phyloP scores from a whole-genome alignment of 148 eudicot species.

The Vaccinium vitisidaea region DNA sequence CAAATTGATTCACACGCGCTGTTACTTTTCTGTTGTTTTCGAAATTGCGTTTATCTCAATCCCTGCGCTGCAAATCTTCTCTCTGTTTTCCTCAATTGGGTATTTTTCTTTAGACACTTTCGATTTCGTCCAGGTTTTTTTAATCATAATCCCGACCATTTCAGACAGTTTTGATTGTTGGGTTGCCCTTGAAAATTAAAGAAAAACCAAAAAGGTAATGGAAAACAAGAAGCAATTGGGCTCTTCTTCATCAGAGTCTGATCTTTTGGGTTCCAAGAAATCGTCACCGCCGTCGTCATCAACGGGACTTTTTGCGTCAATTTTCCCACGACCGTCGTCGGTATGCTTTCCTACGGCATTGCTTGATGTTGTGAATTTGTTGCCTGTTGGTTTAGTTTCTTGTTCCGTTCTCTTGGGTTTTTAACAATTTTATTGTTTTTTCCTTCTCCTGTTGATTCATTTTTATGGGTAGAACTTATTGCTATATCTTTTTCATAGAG shows the following conservation, averaged over 20 bases:
- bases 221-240: constrained; percentile 18
- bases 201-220: background rate
- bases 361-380: background rate
- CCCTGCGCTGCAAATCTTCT: background rate
- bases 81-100: constrained; percentile 4
- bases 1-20: background rate
- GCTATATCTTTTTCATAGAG: background rate
- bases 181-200: background rate
- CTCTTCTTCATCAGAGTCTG: constrained; percentile 21
- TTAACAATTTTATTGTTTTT: background rate
- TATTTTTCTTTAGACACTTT: background rate
- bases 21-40: background rate
- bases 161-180: background rate
- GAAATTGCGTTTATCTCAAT: background rate
- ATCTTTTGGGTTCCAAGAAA: constrained; percentile 23
- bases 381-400: background rate
- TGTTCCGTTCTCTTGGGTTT: background rate
- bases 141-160: too few relatives aligned
- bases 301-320: constrained; percentile 21
- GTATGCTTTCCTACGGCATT: constrained; percentile 1
- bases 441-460: background rate
- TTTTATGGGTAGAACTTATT: background rate
- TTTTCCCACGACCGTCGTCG: constrained; percentile 24
- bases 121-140: background rate
- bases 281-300: background rate